Evolutionary conservation across 129 eudicot genomes (phyloP), one percentile per base, ranked within the genome.

Genomic region (Cynara cardunculus): DNA sequence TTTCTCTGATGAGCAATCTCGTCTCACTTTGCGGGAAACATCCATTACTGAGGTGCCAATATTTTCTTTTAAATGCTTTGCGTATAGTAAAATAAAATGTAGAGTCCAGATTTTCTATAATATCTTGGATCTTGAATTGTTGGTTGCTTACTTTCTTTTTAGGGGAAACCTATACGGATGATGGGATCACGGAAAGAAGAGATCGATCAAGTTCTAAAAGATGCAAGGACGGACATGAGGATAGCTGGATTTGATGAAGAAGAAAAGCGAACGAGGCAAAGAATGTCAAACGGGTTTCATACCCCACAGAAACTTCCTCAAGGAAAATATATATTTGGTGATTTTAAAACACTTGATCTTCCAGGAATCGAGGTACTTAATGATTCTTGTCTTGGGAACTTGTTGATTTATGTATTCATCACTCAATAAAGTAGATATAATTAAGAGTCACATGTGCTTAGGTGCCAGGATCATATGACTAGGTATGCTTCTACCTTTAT

Each of bases 181-280:
- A 90, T 94, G 98, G 98, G 98, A 44, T 94, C 89, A 18, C 92
- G 87, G 6, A 77, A 89, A 80, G 86, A 85, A 79, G 98, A 94
- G 89, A 80, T 94, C 49, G 97, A 94, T 77, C 96, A 94, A 68
- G 69, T 94, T 83, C 73, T 92, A 34, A 81, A 84, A 84, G 69
- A 44, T 83, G 88, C 89, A 14, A 87, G 85, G 84, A 75, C 59
- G 53, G 90, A 94, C 83, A 86, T 86, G 87, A 89, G 98, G 74
- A 92, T 94, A 73, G 90, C 89, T 79, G 97, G 98, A 69, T 94
- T 94, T 78, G 97, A 94, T 56, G 97, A 94, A 81, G 98, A 94
- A 87, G 98, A 94, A 70, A 90, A 85, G 85, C 90, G 98, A 79
- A 77, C 89, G 69, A 89, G 90, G 74, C 90, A 75, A 66, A 89